Base-by-base conservation (phyloP, 2,329 filamentous ascomycete genomes). In the Aspergillus tanneri region DNA sequence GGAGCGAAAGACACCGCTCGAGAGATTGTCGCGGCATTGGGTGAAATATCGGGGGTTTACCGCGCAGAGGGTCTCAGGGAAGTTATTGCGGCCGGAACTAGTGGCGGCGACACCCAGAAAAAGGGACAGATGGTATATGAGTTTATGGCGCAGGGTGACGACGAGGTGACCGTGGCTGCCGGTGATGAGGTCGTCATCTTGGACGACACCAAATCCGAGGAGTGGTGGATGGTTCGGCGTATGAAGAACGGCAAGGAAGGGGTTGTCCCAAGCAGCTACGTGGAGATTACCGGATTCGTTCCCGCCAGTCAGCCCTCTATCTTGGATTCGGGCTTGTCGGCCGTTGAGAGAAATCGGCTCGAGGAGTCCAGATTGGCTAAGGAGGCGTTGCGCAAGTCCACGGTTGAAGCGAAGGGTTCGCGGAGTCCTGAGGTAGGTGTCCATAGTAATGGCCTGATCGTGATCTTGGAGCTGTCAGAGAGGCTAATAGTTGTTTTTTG, bases 161-260 rank as follows among this genome's bases (percentile, higher is more conserved):
- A 99, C 61, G 93, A 99, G 71, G 92, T 99, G 39, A 96, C 90
- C 0, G 93, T 99, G 38, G 85, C 82, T 21, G 81, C 87, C 18
- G 93, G 87, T 32, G 93, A 99, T 64, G 92, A 99, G 64, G 92
- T 99, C 32, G 75, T 95, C 35, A 77, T 99, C 45, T 69, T 97
- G 47, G 92, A 99, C 65, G 90, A 96, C 63, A 83, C 78, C 25
- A 93, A 91, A 72, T 96, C 91, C 54, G 90, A 96, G 50, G 93
- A 99, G 66, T 99, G 93, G 93, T 97, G 93, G 92, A 90, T 93
- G 76, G 90, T 99, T 27, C 83, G 88, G 50, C 83, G 91, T 27
- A 65, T 96, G 54, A 95, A 90, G 74, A 97, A 90, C 66, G 90
- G 90, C 59, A 93, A 90, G 65, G 90, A 96, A 72, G 93, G 93